Evolutionary conservation across 768 basidiomycete genomes (phyloP), one percentile per base, ranked within the genome.

Genomic region (Sarcomyxa edulis): DNA sequence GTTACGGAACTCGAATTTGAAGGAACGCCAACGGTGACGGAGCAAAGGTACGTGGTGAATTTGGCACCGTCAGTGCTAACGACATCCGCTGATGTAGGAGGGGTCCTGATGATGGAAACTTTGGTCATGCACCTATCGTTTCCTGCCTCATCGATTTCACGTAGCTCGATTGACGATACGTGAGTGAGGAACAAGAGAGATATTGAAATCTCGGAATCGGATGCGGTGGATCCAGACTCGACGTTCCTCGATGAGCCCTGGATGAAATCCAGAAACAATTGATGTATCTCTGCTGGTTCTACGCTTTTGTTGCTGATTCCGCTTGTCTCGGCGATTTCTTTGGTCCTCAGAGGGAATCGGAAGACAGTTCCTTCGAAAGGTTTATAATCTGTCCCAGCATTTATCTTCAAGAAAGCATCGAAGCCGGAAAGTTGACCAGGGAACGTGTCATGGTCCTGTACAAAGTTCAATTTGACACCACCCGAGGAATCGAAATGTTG

Each of bases 311-410:
- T 41, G 31, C 65, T 69, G 40, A 71, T 58, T 5, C 45, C 48
- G 43, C 65, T 66, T 2, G 49, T 35, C 6, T 24, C 35, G 12
- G 34, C 21, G 8, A 7, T n/a, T 7, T 34, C 9, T 20, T 21
- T 8, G 0, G 42, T 48, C 7, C 75, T 62, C 9, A 77, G 50
- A 0, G 75, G 73, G 14, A 75, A 64, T 2, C 75, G 62, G 27
- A 76, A 64, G 31, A 70, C 48, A 1, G 74, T 64, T 0, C 72
- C 71, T 4, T 47, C 27, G 46, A 70, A 64, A 6, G 45, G 33
- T 20, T 30, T 36, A 25, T 9, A 7, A 3, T 40, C 30, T 34
- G 39, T 40, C 14, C 39, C 50, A 32, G 43, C 31, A 10, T 43
- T 27, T 9, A 52, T 36, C 4, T 51, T 35, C 39, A 64, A 62